These are phyloP conservation scores for Lentinula raphanica DNA, from an alignment of 768 basidiomycete genomes.

Conservation along the genomic window DNA sequence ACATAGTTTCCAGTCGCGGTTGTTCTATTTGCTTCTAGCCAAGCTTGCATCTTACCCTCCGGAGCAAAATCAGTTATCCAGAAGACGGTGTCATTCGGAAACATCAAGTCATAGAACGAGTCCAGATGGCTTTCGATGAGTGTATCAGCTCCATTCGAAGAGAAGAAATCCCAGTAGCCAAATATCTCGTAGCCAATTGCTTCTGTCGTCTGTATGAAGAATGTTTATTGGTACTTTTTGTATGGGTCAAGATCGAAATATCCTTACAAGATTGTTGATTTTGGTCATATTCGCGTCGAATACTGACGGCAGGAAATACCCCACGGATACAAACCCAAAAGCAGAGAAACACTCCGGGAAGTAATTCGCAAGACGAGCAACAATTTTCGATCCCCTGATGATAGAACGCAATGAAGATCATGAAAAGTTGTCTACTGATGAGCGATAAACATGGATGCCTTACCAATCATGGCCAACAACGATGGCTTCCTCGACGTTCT, in stretches of 20 bases:
- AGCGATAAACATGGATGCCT: neutral
- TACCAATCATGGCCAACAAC: constrained; percentile 32
- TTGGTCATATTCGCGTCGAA: constrained; percentile 17
- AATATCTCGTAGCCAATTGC: constrained; percentile 29
- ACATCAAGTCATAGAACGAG: constrained; percentile 30
- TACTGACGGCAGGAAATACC: constrained; percentile 25
- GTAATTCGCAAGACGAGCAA: constrained; percentile 31
- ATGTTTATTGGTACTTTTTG: no score
- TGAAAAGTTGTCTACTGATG: neutral
- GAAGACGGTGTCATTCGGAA: constrained; percentile 25
- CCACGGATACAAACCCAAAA: constrained; percentile 29
- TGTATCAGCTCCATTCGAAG: constrained; percentile 22
- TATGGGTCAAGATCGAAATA: no score
- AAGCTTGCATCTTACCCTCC: neutral
- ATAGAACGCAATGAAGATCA: neutral
- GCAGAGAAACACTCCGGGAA: constrained; percentile 36
- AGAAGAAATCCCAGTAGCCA: constrained; percentile 39
- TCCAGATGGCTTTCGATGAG: constrained; percentile 34
- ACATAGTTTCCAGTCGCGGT: no score
- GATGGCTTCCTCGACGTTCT: constrained; percentile 21
- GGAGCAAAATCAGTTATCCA: constrained; percentile 23
- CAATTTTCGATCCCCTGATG: constrained; percentile 21
- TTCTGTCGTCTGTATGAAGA: no score
- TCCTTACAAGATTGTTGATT: constrained; percentile 19
- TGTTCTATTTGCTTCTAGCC: neutral